Percentiles rank a stretch among this genome's conserved stretches.
Conservation (phyloP, 2,329 filamentous ascomycete genomes). For the Tolypocladium guangdongense region DNA sequence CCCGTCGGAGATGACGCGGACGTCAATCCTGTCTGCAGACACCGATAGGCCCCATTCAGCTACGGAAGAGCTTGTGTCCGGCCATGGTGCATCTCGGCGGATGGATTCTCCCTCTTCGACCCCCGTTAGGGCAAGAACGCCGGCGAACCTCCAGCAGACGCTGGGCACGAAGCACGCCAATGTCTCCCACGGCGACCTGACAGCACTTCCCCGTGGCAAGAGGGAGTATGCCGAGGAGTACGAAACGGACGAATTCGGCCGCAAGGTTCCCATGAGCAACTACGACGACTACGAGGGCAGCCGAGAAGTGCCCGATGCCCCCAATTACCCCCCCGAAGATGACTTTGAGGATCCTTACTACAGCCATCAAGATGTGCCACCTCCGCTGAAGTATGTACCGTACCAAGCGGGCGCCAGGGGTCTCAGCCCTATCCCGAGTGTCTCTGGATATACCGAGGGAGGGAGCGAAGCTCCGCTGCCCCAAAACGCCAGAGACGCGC, state of each 20-base stretch:
- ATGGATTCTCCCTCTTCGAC: slow-evolving; percentile 49
- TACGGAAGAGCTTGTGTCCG: slow-evolving; percentile 48
- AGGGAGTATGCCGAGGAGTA: slow-evolving; percentile 34
- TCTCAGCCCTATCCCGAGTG: slow-evolving; percentile 83
- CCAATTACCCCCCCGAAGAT: slow-evolving; percentile 27
- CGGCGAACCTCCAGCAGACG: slow-evolving; percentile 43
- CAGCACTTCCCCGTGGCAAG: slow-evolving; percentile 38
- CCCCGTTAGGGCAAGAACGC: slow-evolving; percentile 48
- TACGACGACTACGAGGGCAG: slow-evolving; percentile 30
- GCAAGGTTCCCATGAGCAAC: slow-evolving; percentile 29
- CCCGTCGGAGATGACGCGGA: slow-evolving; percentile 76
- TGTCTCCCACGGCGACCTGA: slow-evolving; percentile 48
- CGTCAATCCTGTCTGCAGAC: slow-evolving; percentile 74
- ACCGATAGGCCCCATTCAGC: slow-evolving; percentile 63
- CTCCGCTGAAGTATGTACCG: slow-evolving; percentile 54
- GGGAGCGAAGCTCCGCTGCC: slow-evolving; percentile 47
- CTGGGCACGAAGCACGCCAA: slow-evolving; percentile 60
- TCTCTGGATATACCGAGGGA: slow-evolving; percentile 73
- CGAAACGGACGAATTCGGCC: slow-evolving; percentile 34
- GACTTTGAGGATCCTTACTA: slow-evolving; percentile 37
- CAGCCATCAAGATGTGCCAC: slow-evolving; percentile 50
- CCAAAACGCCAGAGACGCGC: slow-evolving; percentile 45
- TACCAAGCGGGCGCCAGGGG: slow-evolving; percentile 60
- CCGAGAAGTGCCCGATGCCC: slow-evolving; percentile 15
- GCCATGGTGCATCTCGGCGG: slow-evolving; percentile 53